Conservation (phyloP, 1,284 basidiomycete species). For the Laetiporus sulphureus region DNA sequence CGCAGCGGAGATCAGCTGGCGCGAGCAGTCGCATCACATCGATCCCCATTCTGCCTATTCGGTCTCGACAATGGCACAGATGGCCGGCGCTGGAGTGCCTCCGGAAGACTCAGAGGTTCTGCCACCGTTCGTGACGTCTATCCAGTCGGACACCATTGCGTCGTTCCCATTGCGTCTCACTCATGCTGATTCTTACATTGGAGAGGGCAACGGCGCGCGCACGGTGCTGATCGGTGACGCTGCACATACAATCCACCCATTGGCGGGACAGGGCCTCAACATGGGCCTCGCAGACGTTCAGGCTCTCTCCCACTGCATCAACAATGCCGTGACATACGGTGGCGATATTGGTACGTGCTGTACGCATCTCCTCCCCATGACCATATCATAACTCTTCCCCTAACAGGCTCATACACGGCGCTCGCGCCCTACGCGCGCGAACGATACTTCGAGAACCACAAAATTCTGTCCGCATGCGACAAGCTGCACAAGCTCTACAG, state of each 20-base stretch:
- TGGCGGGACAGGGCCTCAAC: conserved; percentile 97
- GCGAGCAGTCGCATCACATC: conserved; percentile 62
- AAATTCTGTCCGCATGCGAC: conserved; percentile 77
- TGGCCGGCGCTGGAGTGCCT: conserved; percentile 42
- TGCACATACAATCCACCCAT: conserved; percentile 91
- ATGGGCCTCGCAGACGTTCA: conserved; percentile 86
- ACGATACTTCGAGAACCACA: conserved; percentile 83
- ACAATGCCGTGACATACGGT: conserved; percentile 50
- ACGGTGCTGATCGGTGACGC: conserved; percentile 94
- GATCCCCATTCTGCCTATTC: conserved; percentile 57
- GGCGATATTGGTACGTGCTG: conserved; percentile 71
- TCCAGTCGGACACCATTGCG: conserved; percentile 77
- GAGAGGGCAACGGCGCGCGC: conserved; percentile 57
- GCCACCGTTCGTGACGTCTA: conserved; percentile 69
- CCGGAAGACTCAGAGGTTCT: conserved; percentile 55
- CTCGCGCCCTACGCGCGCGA: conserved; percentile 73
- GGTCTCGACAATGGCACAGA: conserved; percentile 29
- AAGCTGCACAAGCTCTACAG: conserved; percentile 85
- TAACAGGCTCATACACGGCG: conserved; percentile 68
- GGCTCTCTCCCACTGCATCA: conserved; percentile 59
- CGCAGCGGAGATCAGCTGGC: conserved; percentile 55
- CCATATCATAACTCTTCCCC: not conserved
- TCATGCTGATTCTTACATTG: conserved; percentile 86
- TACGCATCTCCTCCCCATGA: not conserved
- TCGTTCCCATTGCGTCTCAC: conserved; percentile 88